Evolutionary conservation across 495 filamentous ascomycete genomes (phyloP), one percentile per base, ranked within the genome.

Genomic region (Hyaloscypha finlandica): DNA sequence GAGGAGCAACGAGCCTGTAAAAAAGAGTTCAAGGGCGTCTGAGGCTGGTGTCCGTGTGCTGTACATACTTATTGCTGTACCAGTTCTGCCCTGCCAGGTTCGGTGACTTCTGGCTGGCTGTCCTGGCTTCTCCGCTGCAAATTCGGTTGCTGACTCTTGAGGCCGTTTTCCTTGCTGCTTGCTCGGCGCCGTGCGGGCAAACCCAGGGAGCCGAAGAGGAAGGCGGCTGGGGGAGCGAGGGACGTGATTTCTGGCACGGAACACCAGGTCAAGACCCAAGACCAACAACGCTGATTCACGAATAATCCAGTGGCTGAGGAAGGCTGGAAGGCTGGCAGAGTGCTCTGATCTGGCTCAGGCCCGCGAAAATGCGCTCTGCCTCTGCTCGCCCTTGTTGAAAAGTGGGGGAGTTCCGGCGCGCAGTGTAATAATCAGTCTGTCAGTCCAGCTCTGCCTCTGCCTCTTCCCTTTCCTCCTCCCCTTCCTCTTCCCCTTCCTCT

Each of bases 361-460:
- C 53, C 29, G 53, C 19, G 53, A 56, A 56, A 56, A n/a, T 31
- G 20, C 53, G 2, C 51, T 8, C 16, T 25, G 2, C 25, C 25
- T 25, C 25, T 25, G 25, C 25, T 25, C 25, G 25, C 25, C 25
- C 20, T 25, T 56, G 5, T 25, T 3, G 22, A 56, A 56, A 56
- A 56, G 53, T 56, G 53, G 53, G 53, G 16, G 53, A 48, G 42
- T 4, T 48, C 42, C 42, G 42, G 42, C 42, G 42, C 14, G 42
- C 42, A 2, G 42, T 48, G 42, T 6, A 4, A 45, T 45, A 45
- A 14, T 48, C 16, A 6, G 42, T 48, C 8, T 6, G 16, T 3
- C 3, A 48, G 42, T 14, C 42, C 42, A 48, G 35, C 35, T 37
- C 35, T 37, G 35, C 8, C 35, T 37, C 8, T 37, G 5, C 4